These are phyloP conservation scores for Neurospora hispaniola DNA, from an alignment of 495 filamentous ascomycete genomes.

Conservation along the genomic window DNA sequence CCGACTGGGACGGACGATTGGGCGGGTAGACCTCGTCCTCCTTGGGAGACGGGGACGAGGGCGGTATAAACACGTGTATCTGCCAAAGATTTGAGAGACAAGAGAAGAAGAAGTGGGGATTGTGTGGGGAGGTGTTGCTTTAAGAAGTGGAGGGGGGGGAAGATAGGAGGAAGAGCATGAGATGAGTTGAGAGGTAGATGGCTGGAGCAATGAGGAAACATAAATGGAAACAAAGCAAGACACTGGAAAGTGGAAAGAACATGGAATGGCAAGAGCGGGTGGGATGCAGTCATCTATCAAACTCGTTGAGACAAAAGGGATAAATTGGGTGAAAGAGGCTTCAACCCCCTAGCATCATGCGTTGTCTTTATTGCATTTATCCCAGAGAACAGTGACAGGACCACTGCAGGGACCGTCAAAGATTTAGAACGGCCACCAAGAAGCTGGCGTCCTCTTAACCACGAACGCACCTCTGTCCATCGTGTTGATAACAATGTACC, in stretches of 20 bases:
- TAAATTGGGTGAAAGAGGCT: not conserved
- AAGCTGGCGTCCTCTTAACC: constrained; percentile 20
- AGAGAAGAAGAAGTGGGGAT: not conserved
- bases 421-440: not conserved
- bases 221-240: not conserved
- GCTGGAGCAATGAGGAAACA: not conserved
- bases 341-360: not conserved
- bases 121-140: not conserved
- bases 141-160: not conserved
- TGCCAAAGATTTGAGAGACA: not conserved
- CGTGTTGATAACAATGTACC: constrained; percentile 43
- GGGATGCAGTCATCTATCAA: not conserved
- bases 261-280: not conserved
- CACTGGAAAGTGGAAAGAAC: not conserved
- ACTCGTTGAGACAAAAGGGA: not conserved
- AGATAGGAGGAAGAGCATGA: not conserved
- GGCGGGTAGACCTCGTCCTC: not conserved
- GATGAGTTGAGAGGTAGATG: not conserved
- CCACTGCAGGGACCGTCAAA: not conserved
- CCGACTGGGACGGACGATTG: not conserved
- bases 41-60: not conserved
- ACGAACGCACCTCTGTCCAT: constrained; percentile 45
- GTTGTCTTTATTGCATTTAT: not conserved
- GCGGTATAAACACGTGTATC: not conserved
- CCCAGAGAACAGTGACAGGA: not conserved